These are phyloP conservation scores for Phialocephala sp. DNA, from an alignment of 2,329 filamentous ascomycete genomes.

Conservation along the genomic window DNA sequence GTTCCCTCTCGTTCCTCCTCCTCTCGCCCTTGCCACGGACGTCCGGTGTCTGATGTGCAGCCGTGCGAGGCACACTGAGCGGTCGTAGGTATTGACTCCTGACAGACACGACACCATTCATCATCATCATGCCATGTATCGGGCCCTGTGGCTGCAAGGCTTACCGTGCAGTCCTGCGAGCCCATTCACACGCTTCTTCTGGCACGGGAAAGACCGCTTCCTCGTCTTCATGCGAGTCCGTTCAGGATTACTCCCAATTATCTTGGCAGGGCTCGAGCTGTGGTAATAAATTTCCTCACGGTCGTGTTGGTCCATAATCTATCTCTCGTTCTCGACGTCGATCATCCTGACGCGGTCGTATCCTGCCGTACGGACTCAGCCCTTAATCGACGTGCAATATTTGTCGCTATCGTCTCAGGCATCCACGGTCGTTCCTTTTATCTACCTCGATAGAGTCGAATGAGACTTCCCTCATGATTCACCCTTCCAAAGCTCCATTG, in stretches of 20 bases:
- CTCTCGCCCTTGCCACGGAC: not conserved
- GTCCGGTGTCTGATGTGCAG: conserved; percentile 1
- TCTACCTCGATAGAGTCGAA: not conserved
- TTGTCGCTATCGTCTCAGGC: not conserved
- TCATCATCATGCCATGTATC: conserved; percentile 20
- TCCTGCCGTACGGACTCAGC: conserved; percentile 3
- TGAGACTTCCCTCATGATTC: not conserved
- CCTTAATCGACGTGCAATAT: not conserved
- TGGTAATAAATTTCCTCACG: not conserved
- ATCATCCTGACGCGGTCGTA: not conserved
- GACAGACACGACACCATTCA: not conserved
- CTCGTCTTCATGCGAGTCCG: not conserved
- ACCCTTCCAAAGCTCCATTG: not conserved
- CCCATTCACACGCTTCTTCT: conserved; percentile 1
- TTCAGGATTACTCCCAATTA: not conserved
- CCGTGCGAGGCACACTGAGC: conserved; percentile 5
- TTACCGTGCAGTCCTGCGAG: conserved; percentile 2
- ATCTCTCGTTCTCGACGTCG: not conserved
- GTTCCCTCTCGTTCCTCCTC: not conserved
- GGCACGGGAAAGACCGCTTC: not conserved
- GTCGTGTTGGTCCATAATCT: not conserved
- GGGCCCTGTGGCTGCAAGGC: conserved; percentile 13
- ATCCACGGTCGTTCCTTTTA: not conserved
- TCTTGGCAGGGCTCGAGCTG: not conserved
- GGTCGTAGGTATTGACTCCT: not conserved